A percentile compares a stretch with the other conserved stretches of the same genome.
These are phyloP conservation scores for Aotearoamyces nothofagi DNA, from an alignment of 2,329 filamentous ascomycete genomes.

Conservation along the genomic window DNA sequence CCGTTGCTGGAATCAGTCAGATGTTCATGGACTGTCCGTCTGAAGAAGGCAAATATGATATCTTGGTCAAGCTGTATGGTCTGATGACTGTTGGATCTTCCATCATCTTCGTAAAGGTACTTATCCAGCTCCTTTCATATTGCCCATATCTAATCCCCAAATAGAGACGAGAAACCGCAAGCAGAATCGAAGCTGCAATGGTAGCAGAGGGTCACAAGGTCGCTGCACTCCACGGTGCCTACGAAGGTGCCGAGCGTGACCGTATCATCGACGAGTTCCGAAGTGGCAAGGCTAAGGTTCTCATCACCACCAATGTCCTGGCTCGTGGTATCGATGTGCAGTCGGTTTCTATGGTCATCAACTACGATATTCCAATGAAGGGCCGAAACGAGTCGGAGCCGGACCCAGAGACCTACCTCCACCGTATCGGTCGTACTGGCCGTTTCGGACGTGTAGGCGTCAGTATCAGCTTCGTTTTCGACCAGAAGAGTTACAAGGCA, in stretches of 20 bases:
- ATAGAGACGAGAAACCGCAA: constrained; percentile 73
- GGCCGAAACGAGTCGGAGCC: constrained; percentile 65
- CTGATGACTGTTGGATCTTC: constrained; percentile 94
- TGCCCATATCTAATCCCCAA: neutral
- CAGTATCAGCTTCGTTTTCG: constrained; percentile 86
- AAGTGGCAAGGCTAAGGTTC: constrained; percentile 74
- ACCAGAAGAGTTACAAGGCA: constrained; percentile 65
- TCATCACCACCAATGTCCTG: constrained; percentile 95
- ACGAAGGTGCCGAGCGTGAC: constrained; percentile 75
- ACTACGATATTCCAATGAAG: constrained; percentile 78
- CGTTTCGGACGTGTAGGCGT: constrained; percentile 95
- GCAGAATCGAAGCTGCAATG: constrained; percentile 77
- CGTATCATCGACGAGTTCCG: constrained; percentile 76
- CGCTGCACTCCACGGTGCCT: constrained; percentile 74
- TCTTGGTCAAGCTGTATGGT: constrained; percentile 85
- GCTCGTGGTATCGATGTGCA: constrained; percentile 91
- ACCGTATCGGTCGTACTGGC: constrained; percentile 93
- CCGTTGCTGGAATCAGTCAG: constrained; percentile 92
- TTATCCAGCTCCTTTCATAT: constrained; percentile 15
- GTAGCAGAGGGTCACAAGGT: constrained; percentile 80
- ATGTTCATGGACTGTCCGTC: constrained; percentile 89
- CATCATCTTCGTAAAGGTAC: constrained; percentile 90
- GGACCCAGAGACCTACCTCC: constrained; percentile 90
- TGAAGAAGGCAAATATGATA: constrained; percentile 72
- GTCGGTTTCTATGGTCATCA: constrained; percentile 94